phyloP scores from a whole-genome alignment of 176 grass and related monocot genomes.

The Aechmea fasciata region DNA sequence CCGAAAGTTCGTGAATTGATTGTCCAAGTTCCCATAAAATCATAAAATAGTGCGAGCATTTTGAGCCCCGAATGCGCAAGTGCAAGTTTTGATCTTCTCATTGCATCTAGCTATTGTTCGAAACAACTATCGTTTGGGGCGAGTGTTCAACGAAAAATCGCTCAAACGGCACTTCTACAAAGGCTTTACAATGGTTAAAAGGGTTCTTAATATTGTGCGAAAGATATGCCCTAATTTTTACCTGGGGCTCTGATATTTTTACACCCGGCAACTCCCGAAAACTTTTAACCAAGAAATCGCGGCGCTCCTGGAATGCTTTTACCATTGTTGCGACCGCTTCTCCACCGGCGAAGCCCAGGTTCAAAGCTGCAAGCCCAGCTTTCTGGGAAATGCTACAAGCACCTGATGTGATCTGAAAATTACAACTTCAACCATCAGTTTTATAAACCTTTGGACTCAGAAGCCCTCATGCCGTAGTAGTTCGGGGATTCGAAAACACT shows the following conservation, averaged over 20 bases:
- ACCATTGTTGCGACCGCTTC: conserved; percentile 83
- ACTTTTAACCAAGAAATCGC: conserved; percentile 69
- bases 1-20: too few relatives aligned
- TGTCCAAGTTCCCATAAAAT: too few relatives aligned
- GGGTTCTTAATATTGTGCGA: neutral
- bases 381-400: conserved; percentile 97
- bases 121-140: too few relatives aligned
- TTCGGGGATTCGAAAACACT: neutral
- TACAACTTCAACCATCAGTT: neutral
- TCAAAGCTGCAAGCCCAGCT: conserved; percentile 83
- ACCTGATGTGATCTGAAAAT: conserved; percentile 58
- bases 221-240: conserved; percentile 20
- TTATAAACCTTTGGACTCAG: neutral
- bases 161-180: conserved; percentile 17
- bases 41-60: too few relatives aligned
- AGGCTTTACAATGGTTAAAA: neutral
- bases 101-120: too few relatives aligned
- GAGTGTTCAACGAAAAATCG: too few relatives aligned
- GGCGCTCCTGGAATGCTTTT: conserved; percentile 81
- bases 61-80: too few relatives aligned
- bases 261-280: conserved; percentile 69
- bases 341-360: conserved; percentile 79
- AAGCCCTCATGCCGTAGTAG: neutral
- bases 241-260: conserved; percentile 80
- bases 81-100: too few relatives aligned